Evolutionary conservation across 768 basidiomycete genomes (phyloP).

Genomic region (Dendrothele bispora): DNA sequence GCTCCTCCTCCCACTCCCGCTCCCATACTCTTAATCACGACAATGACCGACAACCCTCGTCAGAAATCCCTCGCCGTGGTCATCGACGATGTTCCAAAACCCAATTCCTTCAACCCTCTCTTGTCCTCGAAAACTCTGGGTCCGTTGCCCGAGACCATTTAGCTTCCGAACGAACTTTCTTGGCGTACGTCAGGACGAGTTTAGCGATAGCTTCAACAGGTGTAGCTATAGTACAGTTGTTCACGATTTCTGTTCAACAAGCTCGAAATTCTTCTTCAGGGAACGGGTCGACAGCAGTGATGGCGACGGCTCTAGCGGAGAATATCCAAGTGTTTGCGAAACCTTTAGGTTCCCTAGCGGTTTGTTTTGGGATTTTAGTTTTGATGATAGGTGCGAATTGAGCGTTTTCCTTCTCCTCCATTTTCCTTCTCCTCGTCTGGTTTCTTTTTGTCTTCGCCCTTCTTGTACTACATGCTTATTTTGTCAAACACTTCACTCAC

Average conservation of each 20-base stretch:
- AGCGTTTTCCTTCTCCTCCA: no score
- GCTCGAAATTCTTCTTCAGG: neutral
- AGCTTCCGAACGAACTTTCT: conserved; percentile 51
- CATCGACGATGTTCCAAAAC: no score
- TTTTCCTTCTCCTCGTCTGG: no score
- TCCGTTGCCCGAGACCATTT: conserved; percentile 56
- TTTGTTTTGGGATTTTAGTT: conserved; percentile 1
- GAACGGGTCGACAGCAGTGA: no score
- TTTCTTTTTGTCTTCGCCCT: neutral
- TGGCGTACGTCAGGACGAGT: conserved; percentile 55
- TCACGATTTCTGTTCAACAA: conserved; percentile 5
- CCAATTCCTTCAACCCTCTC: no score
- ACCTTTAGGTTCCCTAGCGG: neutral
- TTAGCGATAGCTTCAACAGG: conserved; percentile 52
- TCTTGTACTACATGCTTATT: neutral
- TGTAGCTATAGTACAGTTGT: conserved; percentile 22
- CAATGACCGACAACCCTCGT: no score
- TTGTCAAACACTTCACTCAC: no score
- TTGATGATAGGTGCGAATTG: conserved; percentile 1
- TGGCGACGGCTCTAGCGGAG: neutral
- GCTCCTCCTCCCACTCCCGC: no score
- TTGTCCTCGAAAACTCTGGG: conserved; percentile 44
- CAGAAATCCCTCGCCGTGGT: no score
- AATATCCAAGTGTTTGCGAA: neutral
- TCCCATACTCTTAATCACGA: no score